Evolutionary conservation across 2,329 filamentous ascomycete genomes (phyloP), one percentile per base, ranked within the genome.

Genomic region (Dichotomopilus funicola): DNA sequence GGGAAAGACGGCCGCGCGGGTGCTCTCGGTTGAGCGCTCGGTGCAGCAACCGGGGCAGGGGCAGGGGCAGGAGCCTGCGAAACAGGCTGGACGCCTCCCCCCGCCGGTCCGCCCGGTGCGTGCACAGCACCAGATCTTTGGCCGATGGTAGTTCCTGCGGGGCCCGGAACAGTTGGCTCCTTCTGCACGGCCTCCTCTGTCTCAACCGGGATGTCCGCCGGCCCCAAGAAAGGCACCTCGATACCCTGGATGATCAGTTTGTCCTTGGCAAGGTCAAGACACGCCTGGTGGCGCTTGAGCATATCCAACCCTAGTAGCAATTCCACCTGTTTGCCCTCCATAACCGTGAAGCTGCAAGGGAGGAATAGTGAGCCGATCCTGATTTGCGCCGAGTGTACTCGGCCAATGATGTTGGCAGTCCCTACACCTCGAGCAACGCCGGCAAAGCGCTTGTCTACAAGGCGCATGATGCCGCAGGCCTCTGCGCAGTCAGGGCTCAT

Each of bases 261-360:
- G 66, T 94, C 90, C 66, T 86, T 87, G 61, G 84, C 81, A 10
- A 99, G 79, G 69, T 99, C 94, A 66, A 99, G 92, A 64, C 81
- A 88, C 38, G 92, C 94, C 72, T 96, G 92, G 72, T 97, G 91
- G 41, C 94, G 84, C 74, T 95, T 96, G 59, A 99, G 79, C 89
- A 99, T 99, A 71, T 99, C 94, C 43, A 99, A 76, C 3, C 94
- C 94, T 10, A 99, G 82, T 2, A 99, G 80, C 13, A 99, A 78
- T 69, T 97, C 94, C 31, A 99, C 94, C 51, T 90, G 85, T 72
- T 97, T 99, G 61, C 94, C 94, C 74, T 99, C 94, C 94, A 99
- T 99, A 67, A 99, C 94, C 3, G 94, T 99, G 71, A 99, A 99
- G 57, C 91, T 94, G 74, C 91, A 97, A 2, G 92, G 87, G 63